Base-by-base conservation (phyloP, 2,329 filamentous ascomycete species). In the Colletotrichum sansevieriae region DNA sequence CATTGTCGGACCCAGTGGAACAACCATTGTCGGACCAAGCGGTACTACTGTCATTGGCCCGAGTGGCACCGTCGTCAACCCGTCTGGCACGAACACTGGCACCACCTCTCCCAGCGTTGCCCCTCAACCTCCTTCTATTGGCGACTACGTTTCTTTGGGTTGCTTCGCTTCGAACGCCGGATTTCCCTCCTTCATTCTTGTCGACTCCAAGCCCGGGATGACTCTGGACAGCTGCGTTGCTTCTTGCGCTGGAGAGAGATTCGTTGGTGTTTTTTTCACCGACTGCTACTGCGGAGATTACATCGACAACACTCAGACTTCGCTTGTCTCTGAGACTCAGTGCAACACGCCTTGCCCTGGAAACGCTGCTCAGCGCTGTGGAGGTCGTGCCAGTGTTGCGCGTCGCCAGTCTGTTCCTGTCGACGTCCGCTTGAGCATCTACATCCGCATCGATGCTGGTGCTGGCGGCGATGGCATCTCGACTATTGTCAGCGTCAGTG, bases 331-430 rank as follows among this genome's bases (percentile, higher is more conserved):
- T 52, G 59, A 69, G n/a, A 63, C 35, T 2, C 29, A 65, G 61
- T 79, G 78, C 71, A 71, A 75, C 35, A 73, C 70, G 4, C 2
- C 18, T 13, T 79, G 78, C 72, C 76, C 77, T 18, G 77, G 77
- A 5, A 63, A 76, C 4, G 7, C n/a, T 4, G 0, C 1, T 0
- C 52, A 76, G 63, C 49, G 46, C 47, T 79, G 77, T 41, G 77
- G 77, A 72, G 76, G 76, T 46, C 37, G 47, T 37, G 39, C 22
- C 12, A 15, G 35, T 29, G n/a, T 63, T 13, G 35, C 35, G 15
- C 49, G 49, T 33, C 59, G 59, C 59, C 52, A 55, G 33, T 22
- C 37, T 49, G 29, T 60, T 20, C 63, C 63, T 13, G 10, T 25
- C 11, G 44, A 46, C 39, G 60, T 57, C 20, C 65, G 61, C 10